phyloP scores from a whole-genome alignment of 768 basidiomycete genomes.

The Hygrocybe coccinea region DNA sequence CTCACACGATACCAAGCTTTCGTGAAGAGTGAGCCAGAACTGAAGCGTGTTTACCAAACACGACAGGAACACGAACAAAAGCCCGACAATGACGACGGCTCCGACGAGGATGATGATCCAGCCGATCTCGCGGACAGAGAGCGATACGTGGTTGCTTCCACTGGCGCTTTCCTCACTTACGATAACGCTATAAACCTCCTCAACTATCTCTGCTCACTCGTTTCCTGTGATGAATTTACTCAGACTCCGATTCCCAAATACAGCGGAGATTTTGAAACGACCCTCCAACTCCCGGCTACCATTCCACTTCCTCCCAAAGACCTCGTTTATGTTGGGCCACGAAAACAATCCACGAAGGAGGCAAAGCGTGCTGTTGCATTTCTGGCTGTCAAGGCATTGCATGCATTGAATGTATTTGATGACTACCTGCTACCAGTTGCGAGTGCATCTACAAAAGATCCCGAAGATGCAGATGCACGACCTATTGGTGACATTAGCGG shows the following conservation, averaged over 20 bases:
- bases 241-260: slow-evolving; percentile 56
- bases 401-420: slow-evolving; percentile 71
- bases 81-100: slow-evolving; percentile 34
- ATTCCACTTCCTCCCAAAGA: slow-evolving; percentile 54
- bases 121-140: slow-evolving; percentile 55
- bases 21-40: slow-evolving; percentile 55
- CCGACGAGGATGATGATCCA: slow-evolving; percentile 40
- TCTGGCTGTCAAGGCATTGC: slow-evolving; percentile 64
- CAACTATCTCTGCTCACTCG: slow-evolving; percentile 70
- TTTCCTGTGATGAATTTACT: slow-evolving; percentile 69
- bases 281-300: slow-evolving; percentile 61
- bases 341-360: slow-evolving; percentile 64
- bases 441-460: slow-evolving; percentile 42
- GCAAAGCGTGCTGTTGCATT: slow-evolving; percentile 83
- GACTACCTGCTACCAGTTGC: slow-evolving; percentile 75
- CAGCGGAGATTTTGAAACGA: slow-evolving; percentile 38
- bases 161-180: slow-evolving; percentile 77
- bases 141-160: slow-evolving; percentile 64
- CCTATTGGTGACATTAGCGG: slow-evolving; percentile 39
- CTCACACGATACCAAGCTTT: slow-evolving; percentile 56
- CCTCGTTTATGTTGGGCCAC: slow-evolving; percentile 56
- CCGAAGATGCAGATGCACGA: slow-evolving; percentile 51
- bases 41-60: slow-evolving; percentile 58
- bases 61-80: slow-evolving; percentile 40
- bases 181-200: slow-evolving; percentile 68